Base-by-base conservation (phyloP, 805 yeast species). In the Brettanomyces anomalus region DNA sequence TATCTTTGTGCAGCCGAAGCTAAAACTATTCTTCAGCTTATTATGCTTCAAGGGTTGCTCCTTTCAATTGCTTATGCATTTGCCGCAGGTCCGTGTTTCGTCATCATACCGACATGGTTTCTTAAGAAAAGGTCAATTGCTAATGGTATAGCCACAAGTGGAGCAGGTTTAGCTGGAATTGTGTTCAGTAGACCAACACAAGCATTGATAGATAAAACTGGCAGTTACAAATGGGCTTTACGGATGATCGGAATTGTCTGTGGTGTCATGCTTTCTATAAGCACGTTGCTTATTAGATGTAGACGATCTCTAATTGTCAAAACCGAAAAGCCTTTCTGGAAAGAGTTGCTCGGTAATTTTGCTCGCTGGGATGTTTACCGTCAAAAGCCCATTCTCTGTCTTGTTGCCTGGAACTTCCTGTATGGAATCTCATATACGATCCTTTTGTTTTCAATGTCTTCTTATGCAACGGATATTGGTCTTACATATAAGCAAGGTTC, bases 161-260 rank as follows among this genome's bases (percentile, higher is more conserved):
- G 80, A 6, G 66, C 76, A 4, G 80, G 80, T 35, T 50, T 73
- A 1, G 76, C 79, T 24, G 81, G 79, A 46, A 65, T 72, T 13
- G 45, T 71, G 19, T 71, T 68, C 52, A 61, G 74, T 6, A 51
- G 72, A 39, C 60, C 72, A 0, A 60, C 63, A 10, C 66, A 71
- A 42, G 65, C 66, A 13, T 56, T 75, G 46, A 67, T 75, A n/a
- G 51, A 60, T 5, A 31, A 43, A n/a, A 41, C 41, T 24, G 71
- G 74, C 1, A 55, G 67, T 43, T 71, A 72, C 33, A 58, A 54
- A 42, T 69, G 74, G 76, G 73, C 77, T 4, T 55, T 72, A 14
- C 56, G 78, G 42, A 60, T 67, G 56, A 47, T 70, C 39, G 76
- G 67, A 0, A 63, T 41, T 5, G 64, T 56, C 24, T 52, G 54